phyloP scores from a whole-genome alignment of 176 grass and related monocot genomes.

The Carex scoparia region DNA sequence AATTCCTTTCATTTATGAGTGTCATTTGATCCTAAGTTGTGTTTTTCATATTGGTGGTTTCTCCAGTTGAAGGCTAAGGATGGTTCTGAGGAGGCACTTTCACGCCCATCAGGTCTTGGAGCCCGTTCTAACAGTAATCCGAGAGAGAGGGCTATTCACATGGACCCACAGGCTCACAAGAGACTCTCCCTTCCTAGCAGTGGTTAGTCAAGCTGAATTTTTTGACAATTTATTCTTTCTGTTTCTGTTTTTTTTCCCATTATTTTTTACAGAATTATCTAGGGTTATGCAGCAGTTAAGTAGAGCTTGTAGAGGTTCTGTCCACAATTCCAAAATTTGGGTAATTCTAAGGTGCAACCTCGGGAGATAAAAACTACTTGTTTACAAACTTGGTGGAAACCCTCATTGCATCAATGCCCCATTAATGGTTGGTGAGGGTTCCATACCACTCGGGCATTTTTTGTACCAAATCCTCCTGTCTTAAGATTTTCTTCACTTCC shows the following conservation, averaged over 20 bases:
- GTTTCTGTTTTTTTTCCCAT: background rate
- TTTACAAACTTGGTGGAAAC: background rate
- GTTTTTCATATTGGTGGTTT: background rate
- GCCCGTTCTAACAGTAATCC: constrained; percentile 56
- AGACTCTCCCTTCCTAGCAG: constrained; percentile 59
- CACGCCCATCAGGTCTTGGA: constrained; percentile 40
- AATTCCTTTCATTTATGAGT: background rate
- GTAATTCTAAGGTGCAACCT: background rate
- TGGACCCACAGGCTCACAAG: constrained; percentile 43
- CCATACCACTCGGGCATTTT: background rate
- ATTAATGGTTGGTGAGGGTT: background rate
- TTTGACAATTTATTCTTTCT: background rate
- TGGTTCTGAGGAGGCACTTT: constrained; percentile 42
- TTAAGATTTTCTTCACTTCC: background rate
- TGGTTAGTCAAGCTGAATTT: constrained; percentile 32
- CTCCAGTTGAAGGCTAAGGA: constrained; percentile 40
- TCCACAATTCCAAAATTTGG: background rate
- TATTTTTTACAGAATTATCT: background rate
- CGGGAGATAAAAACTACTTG: background rate
- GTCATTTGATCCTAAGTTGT: background rate
- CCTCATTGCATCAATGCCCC: background rate
- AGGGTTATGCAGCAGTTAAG: background rate
- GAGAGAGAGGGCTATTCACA: constrained; percentile 48
- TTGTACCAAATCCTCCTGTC: background rate
- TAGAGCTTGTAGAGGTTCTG: background rate